Evolutionary conservation across 2,329 filamentous ascomycete genomes (phyloP), one percentile per base, ranked within the genome.

Genomic region (Sclerotinia nivalis): DNA sequence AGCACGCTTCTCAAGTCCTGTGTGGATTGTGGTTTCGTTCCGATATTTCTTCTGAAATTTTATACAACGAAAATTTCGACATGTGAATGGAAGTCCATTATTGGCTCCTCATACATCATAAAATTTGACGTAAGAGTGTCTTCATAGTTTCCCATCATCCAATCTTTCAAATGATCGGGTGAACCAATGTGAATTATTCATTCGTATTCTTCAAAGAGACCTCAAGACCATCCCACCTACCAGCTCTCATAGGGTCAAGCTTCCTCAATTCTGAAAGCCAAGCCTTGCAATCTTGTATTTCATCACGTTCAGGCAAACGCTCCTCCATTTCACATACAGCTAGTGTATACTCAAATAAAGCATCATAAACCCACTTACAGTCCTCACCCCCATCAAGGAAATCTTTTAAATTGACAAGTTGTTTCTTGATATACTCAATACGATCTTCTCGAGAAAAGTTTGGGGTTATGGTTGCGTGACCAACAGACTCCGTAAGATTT

Each of bases 361-460:
- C 91, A 80, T 97, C 92, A 77, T 97, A 97, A 58, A 97, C 91
- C 87, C 93, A 96, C 80, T 97, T 96, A 79, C 88, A 90, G 75
- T 91, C 88, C 73, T 88, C 84, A 6, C 86, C 94, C 73, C 86
- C 88, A 70, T 87, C 83, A 4, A 89, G 77, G 20, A 91, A 80
- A 64, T 90, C 88, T 74, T 87, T 87, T 71, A 97, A 89, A 69
- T 88, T 88, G n/a, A 88, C 86, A 31, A 96, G 85, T 78, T 97
- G 93, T 43, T 85, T 82, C 40, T 83, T 83, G 12, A 97, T 81
- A 76, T 94, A 93, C 4, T 83, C 79, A 47, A 87, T 78, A 61
- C 91, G 88, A 69, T 95, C 87, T 12, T 85, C 81, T 8, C 82
- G 78, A 1, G 84, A 84, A 43, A 97, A 81, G 50, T 87, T 84